These are phyloP conservation scores for Ceratobasidium sp. DNA, from an alignment of 1,284 basidiomycete species.

Conservation along the genomic window DNA sequence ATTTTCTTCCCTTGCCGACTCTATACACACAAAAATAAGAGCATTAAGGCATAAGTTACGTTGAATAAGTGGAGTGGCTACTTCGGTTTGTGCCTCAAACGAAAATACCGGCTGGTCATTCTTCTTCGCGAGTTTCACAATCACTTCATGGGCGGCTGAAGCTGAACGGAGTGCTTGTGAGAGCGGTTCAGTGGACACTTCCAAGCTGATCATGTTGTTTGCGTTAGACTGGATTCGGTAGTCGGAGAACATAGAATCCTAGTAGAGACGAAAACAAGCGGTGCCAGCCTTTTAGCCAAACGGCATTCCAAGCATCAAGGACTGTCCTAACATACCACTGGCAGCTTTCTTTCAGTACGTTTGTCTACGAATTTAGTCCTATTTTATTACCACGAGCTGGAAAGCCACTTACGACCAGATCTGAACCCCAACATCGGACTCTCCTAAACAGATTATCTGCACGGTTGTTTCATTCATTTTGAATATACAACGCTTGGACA, in stretches of 20 bases:
- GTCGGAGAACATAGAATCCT: slow-evolving; percentile 79
- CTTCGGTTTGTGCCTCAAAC: slow-evolving; percentile 65
- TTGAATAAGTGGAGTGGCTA: slow-evolving; percentile 12
- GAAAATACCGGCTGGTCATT: slow-evolving; percentile 78
- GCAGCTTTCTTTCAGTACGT: slow-evolving; percentile 55
- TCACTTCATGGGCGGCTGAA: slow-evolving; percentile 72
- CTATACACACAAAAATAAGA: slow-evolving; percentile 19
- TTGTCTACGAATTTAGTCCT: neutral
- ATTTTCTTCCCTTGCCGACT: slow-evolving; percentile 57
- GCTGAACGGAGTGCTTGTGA: slow-evolving; percentile 80
- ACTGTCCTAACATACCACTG: slow-evolving; percentile 54
- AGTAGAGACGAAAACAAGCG: slow-evolving; percentile 51
- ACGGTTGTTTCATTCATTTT: slow-evolving; percentile 81
- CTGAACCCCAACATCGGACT: slow-evolving; percentile 86
- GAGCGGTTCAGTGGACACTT: slow-evolving; percentile 79
- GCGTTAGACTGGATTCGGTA: slow-evolving; percentile 91
- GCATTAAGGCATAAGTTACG: neutral
- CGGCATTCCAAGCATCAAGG: no score
- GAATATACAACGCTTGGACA: slow-evolving; percentile 86
- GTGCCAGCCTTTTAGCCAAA: no score
- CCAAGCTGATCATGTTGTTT: slow-evolving; percentile 83
- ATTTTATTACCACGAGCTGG: neutral
- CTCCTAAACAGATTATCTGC: slow-evolving; percentile 85
- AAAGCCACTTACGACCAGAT: slow-evolving; percentile 85
- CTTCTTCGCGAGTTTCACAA: slow-evolving; percentile 88